Evolutionary conservation across 2,329 filamentous ascomycete genomes (phyloP), one percentile per base, ranked within the genome.

Genomic region (Scedosporium dehoogii): DNA sequence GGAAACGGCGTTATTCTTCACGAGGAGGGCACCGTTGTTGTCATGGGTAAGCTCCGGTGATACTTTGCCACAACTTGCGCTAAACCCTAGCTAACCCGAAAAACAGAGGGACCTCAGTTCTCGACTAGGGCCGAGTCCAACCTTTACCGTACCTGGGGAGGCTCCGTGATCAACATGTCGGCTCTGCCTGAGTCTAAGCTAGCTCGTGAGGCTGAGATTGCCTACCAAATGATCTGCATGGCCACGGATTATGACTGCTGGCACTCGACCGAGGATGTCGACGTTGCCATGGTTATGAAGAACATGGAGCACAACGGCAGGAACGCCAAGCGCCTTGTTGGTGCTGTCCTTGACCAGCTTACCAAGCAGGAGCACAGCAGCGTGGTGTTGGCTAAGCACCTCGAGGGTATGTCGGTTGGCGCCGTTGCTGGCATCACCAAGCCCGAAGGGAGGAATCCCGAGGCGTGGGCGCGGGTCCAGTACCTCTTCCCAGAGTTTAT

Each of bases 221-320:
- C 89, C 42, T 97, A 97, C 76, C 92, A 96, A 79, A 96, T 97
- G 85, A 96, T 99, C 71, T 96, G 93, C 81, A 99, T 99, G 94
- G 91, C 91, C 41, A 99, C 94, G 29, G 94, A 99, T 79, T 99
- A 99, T 75, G 94, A 99, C 80, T 97, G 93, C 85, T 99, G 94
- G 94, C 89, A 92, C 72, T 86, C 84, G 21, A 84, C 83, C 58
- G 89, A 86, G 63, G 90, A 90, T 67, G 94, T 99, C 65, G 92
- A 92, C 65, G 94, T 99, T 23, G 90, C 92, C 75, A 96, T 97
- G 90, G 94, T 99, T 62, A 91, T 96, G 86, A 89, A 86, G 65
- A 91, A 96, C 76, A 99, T 99, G 94, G 88, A 89, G 73, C 89
- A 91, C 67, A 99, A 99, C 76, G 83, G 90, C 60, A 82, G 88